Conservation (phyloP, 257 asterid species). For the Solanum rostratum region DNA sequence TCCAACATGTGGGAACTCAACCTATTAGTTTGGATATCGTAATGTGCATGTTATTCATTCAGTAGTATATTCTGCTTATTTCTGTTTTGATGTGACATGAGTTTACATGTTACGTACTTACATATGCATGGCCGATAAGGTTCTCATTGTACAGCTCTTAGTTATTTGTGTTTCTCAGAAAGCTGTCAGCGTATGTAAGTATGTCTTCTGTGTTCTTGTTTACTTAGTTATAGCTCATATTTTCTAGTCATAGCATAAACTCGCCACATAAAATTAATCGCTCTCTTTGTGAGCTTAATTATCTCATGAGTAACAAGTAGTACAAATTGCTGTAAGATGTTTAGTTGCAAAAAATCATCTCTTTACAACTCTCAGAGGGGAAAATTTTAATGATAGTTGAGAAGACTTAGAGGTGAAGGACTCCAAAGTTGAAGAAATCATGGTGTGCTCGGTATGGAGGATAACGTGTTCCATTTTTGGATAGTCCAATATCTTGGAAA, state of each 20-base stretch:
- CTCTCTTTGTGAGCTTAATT: not conserved
- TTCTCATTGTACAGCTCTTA: not conserved
- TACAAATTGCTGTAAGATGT: not conserved
- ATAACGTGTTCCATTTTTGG: too few relatives aligned
- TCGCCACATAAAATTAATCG: not conserved
- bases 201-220: not conserved
- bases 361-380: not conserved
- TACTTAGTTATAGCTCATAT: not conserved
- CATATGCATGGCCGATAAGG: not conserved
- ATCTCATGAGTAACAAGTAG: not conserved
- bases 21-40: not conserved
- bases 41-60: not conserved
- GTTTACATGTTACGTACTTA: not conserved
- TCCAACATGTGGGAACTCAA: not conserved
- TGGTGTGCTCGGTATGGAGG: too few relatives aligned
- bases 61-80: not conserved
- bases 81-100: not conserved
- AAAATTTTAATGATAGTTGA: not conserved
- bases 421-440: too few relatives aligned
- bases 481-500: too few relatives aligned
- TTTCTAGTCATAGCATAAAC: not conserved
- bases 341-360: not conserved
- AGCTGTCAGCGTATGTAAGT: not conserved
- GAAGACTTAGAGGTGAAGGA: too few relatives aligned
- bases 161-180: not conserved